Evolutionary conservation across 352 stramenopile genomes (phyloP), one percentile per base, ranked within the genome.

Genomic region (Globisporangium spiculum): DNA sequence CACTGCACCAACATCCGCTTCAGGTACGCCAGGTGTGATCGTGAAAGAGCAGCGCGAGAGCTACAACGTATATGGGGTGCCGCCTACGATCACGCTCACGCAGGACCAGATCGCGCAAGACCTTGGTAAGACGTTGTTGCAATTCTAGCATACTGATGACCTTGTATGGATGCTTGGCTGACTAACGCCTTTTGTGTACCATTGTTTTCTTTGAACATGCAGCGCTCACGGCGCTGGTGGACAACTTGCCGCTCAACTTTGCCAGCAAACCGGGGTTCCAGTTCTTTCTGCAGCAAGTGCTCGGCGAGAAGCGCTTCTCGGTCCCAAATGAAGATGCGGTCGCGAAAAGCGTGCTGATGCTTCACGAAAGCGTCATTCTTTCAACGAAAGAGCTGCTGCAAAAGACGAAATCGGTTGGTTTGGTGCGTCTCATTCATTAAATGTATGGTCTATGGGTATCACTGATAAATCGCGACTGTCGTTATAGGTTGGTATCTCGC

Each of bases 291-390:
- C 75, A 75, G 64, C 77, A 92, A 55, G 55, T 94, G 34, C 55
- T 92, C 0, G 84, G 84, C n/a, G 84, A 91, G 56, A 91, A 91
- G 73, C 89, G 84, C 27, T 61, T 87, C 26, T 38, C 73, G 14
- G 38, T 89, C 26, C 84, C 86, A 12, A 86, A 72, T 41, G 81
- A 88, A 69, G 84, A 92, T 1, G 64, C 79, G 0, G 50, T 94
- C 24, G 69, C 69, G 4, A 92, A 92, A 65, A 89, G 75, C 52
- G 79, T 91, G 22, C 62, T 89, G 12, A 73, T 89, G 72, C 72
- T 94, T 22, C 84, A 94, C 36, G 84, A 94, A 22, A 90, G 77
- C 63, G 71, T 92, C 16, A 69, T 87, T n/a, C 61, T 89, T n/a
- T 84, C 81, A 4, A 83, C 79, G 20, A 94, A 91, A 62, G 89